phyloP scores from a whole-genome alignment of 140 eudicot genomes.

The Oenanthe javanica region DNA sequence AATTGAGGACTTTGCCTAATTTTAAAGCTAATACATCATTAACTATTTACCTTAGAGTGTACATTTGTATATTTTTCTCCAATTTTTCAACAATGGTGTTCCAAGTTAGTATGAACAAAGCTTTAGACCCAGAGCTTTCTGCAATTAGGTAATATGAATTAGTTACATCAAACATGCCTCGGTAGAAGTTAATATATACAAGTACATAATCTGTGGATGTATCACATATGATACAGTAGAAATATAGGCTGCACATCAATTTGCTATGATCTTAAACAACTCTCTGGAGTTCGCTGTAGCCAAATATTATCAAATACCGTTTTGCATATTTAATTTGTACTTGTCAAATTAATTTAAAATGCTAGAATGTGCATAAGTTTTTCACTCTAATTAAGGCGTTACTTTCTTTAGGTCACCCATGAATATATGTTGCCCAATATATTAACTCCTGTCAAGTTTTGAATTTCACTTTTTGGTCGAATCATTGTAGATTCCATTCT shows the following conservation, averaged over 20 bases:
- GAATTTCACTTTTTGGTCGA: background rate
- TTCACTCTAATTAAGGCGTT: background rate
- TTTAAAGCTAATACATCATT: background rate
- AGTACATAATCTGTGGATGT: background rate
- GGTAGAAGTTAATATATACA: background rate
- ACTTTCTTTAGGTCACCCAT: background rate
- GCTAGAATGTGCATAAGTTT: background rate
- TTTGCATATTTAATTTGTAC: background rate
- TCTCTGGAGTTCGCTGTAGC: background rate
- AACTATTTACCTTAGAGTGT: background rate
- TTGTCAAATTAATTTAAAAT: background rate
- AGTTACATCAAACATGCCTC: background rate
- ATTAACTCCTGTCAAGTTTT: too few relatives aligned
- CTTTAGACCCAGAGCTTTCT: background rate
- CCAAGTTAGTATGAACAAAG: background rate
- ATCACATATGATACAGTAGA: background rate
- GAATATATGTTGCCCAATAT: background rate
- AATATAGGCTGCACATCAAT: background rate
- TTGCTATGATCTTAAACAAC: background rate
- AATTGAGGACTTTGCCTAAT: background rate
- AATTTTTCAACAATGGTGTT: background rate
- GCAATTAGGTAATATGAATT: background rate
- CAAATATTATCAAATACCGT: background rate
- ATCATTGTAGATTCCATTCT: conserved; percentile 35
- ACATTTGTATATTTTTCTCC: background rate